Conservation (phyloP, 768 basidiomycete species). For the Tricholoma sp. region DNA sequence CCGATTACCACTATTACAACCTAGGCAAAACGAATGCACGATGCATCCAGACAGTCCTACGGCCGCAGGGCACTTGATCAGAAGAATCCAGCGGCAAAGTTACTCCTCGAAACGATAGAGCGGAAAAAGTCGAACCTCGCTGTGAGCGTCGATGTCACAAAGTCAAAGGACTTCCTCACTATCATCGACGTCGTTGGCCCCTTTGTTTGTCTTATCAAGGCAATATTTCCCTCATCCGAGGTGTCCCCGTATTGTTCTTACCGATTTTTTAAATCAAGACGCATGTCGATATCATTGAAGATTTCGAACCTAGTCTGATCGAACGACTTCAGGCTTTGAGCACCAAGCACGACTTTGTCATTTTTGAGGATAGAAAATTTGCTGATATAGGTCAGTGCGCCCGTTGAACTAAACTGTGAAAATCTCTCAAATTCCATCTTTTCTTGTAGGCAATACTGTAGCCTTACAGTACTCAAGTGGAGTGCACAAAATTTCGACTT, state of each 20-base stretch:
- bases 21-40: background rate
- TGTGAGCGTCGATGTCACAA: constrained; percentile 93
- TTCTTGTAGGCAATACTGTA: constrained; percentile 85
- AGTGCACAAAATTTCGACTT: constrained; percentile 87
- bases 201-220: constrained; percentile 93
- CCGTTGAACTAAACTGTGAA: background rate
- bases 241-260: constrained; percentile 18
- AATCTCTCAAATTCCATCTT: constrained; percentile 1
- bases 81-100: constrained; percentile 70
- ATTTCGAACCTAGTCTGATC: constrained; percentile 75
- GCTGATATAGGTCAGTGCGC: constrained; percentile 84
- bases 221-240: constrained; percentile 26
- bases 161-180: constrained; percentile 67
- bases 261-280: constrained; percentile 53
- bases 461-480: constrained; percentile 91
- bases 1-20: constrained; percentile 13
- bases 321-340: constrained; percentile 65
- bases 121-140: constrained; percentile 90
- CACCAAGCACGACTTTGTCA: constrained; percentile 83
- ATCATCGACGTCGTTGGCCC: constrained; percentile 89
- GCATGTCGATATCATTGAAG: constrained; percentile 92
- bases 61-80: constrained; percentile 52
- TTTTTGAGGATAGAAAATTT: constrained; percentile 98
- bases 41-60: constrained; percentile 50
- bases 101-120: constrained; percentile 77